phyloP scores from a whole-genome alignment of 805 yeast genomes.

The Barnettozyma sucrosica region DNA sequence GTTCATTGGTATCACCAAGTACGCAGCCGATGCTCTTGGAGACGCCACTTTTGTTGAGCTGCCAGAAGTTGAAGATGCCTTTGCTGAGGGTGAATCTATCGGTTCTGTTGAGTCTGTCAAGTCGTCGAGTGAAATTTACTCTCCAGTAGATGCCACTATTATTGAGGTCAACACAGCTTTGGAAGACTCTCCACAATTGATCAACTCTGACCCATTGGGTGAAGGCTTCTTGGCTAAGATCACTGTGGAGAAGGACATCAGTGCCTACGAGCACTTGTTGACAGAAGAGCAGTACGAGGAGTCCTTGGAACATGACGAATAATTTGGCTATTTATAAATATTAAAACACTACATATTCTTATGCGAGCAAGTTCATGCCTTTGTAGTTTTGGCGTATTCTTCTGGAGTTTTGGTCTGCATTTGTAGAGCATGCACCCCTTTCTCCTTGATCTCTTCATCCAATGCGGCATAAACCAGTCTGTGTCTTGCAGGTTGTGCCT shows the following conservation, averaged over 20 bases:
- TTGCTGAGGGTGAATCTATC: constrained; percentile 71
- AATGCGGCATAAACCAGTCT: constrained; percentile 63
- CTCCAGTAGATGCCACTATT: constrained; percentile 78
- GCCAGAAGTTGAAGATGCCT: constrained; percentile 61
- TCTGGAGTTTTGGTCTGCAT: constrained; percentile 71
- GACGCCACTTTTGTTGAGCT: constrained; percentile 93
- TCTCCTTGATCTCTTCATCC: constrained; percentile 61
- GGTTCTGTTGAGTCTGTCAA: constrained; percentile 95
- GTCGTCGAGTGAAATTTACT: constrained; percentile 86
- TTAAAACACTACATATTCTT: background rate
- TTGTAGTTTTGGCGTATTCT: constrained; percentile 32
- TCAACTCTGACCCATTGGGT: constrained; percentile 89
- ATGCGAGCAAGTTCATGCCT: background rate
- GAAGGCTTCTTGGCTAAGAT: constrained; percentile 89
- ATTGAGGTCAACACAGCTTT: constrained; percentile 64
- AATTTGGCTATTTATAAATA: background rate
- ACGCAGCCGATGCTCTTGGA: constrained; percentile 95
- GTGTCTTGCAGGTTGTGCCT: constrained; percentile 69
- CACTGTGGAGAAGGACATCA: constrained; percentile 41
- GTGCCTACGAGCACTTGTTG: constrained; percentile 51
- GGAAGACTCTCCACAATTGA: constrained; percentile 65
- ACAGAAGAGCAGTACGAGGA: constrained; percentile 42
- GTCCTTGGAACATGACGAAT: constrained; percentile 20
- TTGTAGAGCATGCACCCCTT: constrained; percentile 86
- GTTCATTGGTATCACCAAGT: constrained; percentile 87